Base-by-base conservation (phyloP, 108 stramenopile species). In the Ochromonas danica region DNA sequence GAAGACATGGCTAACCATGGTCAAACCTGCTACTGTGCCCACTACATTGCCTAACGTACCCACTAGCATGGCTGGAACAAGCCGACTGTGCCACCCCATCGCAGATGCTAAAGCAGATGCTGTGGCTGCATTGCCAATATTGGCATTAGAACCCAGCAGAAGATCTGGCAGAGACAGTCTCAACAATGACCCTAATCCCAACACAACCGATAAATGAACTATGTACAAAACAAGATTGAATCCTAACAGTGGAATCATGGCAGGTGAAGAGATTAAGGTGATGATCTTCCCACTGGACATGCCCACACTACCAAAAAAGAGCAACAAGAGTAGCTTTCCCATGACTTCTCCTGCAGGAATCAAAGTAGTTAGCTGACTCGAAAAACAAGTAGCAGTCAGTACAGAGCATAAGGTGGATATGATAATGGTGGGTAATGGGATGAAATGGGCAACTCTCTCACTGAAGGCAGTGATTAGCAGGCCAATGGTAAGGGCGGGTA, bases 11-110 rank as follows among this genome's bases (percentile, higher is more conserved):
- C 28, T 6, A 27, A 57, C 79, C 1, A 80, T 27, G 61, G 25
- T 27, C 70, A 80, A n/a, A 27, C 79, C 79, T 35, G 40, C 70
- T 3, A 51, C 14, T 22, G 79, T 80, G 1, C 79, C 79, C 1
- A 80, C 30, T 2, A 71, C 62, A 71, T 80, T 80, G 35, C 79
- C 79, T 17, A 80, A 71, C 1, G 62, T 80, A 10, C 79, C 79
- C n/a, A 80, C 79, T 33, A 80, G 41, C 6, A 80, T 39, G 3
- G 79, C 79, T 2, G 79, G 79, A 31, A 67, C 25, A 2, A 51
- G 25, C 40, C 70, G 62, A 1, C 42, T 71, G 1, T 67, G 35
- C 79, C 79, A 80, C 22, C 79, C 79, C 70, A 36, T 80, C 39
- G 42, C 33, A 35, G 33, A 67, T 3, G 79, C 79, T 27, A 80